These are phyloP conservation scores for Rhizopogon rudus DNA, from an alignment of 768 basidiomycete genomes.

Conservation along the genomic window DNA sequence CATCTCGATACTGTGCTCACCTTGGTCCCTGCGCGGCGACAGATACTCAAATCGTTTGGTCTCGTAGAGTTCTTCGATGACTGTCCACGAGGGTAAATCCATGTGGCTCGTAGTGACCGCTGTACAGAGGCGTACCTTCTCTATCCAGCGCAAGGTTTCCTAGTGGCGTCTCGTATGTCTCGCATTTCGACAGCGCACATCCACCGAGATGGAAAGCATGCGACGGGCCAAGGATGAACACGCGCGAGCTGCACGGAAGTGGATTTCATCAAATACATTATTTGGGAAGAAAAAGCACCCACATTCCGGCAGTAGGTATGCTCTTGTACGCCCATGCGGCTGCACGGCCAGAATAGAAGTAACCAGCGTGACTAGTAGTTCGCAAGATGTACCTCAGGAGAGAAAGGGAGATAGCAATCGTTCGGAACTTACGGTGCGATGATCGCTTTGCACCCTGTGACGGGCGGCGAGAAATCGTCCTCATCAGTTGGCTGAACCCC, in stretches of 20 bases:
- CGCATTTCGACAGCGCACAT: constrained; percentile 82
- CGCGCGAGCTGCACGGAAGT: constrained; percentile 59
- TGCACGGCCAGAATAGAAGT: constrained; percentile 87
- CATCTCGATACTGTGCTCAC: constrained; percentile 98
- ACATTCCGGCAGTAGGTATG: constrained; percentile 83
- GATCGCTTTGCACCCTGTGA: constrained; percentile 75
- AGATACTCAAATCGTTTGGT: constrained; percentile 72
- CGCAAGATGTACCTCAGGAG: background rate
- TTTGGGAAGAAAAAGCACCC: constrained; percentile 22
- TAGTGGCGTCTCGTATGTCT: constrained; percentile 77
- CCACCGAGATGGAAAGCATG: constrained; percentile 86
- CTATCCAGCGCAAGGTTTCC: constrained; percentile 77
- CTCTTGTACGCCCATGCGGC: constrained; percentile 96
- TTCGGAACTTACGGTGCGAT: constrained; percentile 82
- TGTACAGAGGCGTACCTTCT: constrained; percentile 50
- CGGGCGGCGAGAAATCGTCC: constrained; percentile 56
- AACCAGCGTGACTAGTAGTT: constrained; percentile 82
- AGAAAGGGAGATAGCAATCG: background rate
- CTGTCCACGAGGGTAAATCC: constrained; percentile 31
- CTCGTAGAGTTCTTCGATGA: constrained; percentile 55
- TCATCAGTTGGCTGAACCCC: constrained; percentile 45
- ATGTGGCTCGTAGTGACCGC: background rate
- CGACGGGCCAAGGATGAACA: constrained; percentile 94
- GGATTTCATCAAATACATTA: constrained; percentile 4
- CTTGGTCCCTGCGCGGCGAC: constrained; percentile 69